Conservation (phyloP, 495 filamentous ascomycete genomes). For the Sabuloglossum arenarium region DNA sequence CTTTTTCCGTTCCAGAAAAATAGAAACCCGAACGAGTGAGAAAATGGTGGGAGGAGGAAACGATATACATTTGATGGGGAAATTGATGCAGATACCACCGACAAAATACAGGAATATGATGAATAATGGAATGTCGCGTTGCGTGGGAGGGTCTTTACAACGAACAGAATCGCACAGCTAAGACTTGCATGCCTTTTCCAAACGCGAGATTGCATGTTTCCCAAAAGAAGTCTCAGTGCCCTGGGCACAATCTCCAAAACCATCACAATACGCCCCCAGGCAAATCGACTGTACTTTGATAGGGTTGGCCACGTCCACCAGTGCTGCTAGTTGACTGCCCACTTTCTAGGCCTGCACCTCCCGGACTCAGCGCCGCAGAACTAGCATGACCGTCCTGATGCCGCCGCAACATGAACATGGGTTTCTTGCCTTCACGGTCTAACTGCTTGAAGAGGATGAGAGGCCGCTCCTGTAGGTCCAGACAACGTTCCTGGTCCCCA, state of each 20-base stretch:
- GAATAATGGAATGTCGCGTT: background rate
- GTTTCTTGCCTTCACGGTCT: conserved; percentile 88
- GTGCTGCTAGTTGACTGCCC: background rate
- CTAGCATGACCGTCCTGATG: conserved; percentile 1
- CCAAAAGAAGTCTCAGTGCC: background rate
- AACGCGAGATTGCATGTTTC: background rate
- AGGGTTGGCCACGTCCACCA: background rate
- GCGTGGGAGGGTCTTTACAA: background rate
- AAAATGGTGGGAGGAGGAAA: background rate
- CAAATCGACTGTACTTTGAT: conserved; percentile 3
- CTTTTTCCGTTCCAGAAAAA: background rate
- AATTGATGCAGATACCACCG: background rate
- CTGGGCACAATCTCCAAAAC: background rate
- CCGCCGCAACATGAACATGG: conserved; percentile 95
- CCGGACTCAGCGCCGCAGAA: background rate
- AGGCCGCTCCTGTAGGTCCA: conserved; percentile 79
- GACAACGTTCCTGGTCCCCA: conserved; percentile 86
- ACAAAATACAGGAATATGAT: background rate
- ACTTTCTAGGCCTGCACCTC: background rate
- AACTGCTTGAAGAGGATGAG: conserved; percentile 93
- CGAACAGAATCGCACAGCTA: background rate
- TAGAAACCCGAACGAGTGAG: background rate
- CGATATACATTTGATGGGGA: background rate
- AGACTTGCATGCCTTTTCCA: background rate
- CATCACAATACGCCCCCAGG: conserved; percentile 5